Evolutionary conservation across 805 yeast species (phyloP).

Genomic region (Ogataea dorogensis): DNA sequence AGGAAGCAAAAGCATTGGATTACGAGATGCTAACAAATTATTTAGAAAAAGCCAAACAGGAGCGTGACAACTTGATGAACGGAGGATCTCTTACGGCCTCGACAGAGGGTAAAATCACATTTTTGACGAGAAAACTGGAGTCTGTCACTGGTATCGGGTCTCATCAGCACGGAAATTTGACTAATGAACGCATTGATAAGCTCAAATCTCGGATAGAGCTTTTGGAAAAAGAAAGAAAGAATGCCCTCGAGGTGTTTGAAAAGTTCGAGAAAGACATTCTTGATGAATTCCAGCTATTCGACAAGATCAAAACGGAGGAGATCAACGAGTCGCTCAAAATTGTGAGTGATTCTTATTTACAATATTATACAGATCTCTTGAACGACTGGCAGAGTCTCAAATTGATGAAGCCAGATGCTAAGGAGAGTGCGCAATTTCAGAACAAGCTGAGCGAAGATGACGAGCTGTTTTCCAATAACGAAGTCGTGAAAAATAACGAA

Average conservation of each 20-base stretch:
- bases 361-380: constrained; percentile 66
- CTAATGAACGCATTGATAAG: constrained; percentile 43
- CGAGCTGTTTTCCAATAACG: constrained; percentile 26
- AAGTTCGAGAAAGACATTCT: constrained; percentile 46
- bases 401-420: constrained; percentile 3
- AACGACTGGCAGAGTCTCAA: constrained; percentile 60
- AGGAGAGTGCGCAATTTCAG: constrained; percentile 7
- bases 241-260: constrained; percentile 44
- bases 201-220: constrained; percentile 39
- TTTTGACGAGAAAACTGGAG: constrained; percentile 46
- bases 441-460: constrained; percentile 26
- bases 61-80: constrained; percentile 42
- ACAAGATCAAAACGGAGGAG: constrained; percentile 74
- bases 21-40: constrained; percentile 84
- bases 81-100: constrained; percentile 37
- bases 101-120: constrained; percentile 36
- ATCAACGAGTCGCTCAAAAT: constrained; percentile 65
- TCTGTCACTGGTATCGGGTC: constrained; percentile 44
- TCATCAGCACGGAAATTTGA: constrained; percentile 40
- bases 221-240: constrained; percentile 44
- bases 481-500: constrained; percentile 29
- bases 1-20: constrained; percentile 90
- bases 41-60: constrained; percentile 65
- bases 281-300: constrained; percentile 64
- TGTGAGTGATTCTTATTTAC: constrained; percentile 75